Percentiles rank a stretch among this genome's conserved stretches.
phyloP scores from a whole-genome alignment of 495 filamentous ascomycete genomes.

The Apiosordaria backusii region DNA sequence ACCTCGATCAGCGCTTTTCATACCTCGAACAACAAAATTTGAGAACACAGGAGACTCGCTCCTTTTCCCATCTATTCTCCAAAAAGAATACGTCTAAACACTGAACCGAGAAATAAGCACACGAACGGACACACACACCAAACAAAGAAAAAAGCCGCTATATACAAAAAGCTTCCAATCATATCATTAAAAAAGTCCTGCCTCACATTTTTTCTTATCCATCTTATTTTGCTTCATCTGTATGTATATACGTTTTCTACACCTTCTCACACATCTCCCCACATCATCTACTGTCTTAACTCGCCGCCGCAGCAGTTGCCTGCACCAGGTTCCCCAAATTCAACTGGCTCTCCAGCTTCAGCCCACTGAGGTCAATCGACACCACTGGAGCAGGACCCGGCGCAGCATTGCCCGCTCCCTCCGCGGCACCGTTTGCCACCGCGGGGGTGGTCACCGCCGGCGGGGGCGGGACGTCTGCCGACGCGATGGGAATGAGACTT shows the following conservation, averaged over 20 bases:
- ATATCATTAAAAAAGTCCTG: background rate
- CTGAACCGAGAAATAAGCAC: background rate
- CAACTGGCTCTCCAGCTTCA: conserved; percentile 34
- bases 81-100: background rate
- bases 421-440: conserved; percentile 23
- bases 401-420: background rate
- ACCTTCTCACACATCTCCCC: background rate
- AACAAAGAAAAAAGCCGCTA: background rate
- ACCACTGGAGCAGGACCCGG: conserved; percentile 18
- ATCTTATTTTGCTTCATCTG: background rate
- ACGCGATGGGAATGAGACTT: conserved; percentile 21
- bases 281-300: background rate
- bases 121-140: background rate
- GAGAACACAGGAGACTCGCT: background rate
- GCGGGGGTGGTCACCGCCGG: conserved; percentile 16
- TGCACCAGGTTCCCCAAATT: conserved; percentile 33
- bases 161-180: background rate
- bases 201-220: background rate
- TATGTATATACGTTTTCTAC: background rate
- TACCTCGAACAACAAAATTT: too few relatives aligned
- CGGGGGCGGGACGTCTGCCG: conserved; percentile 7
- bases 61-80: background rate
- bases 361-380: conserved; percentile 29
- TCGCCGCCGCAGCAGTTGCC: background rate
- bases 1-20: too few relatives aligned